Conservation (phyloP, 345 rosid genomes). For the Murraya koenigii region DNA sequence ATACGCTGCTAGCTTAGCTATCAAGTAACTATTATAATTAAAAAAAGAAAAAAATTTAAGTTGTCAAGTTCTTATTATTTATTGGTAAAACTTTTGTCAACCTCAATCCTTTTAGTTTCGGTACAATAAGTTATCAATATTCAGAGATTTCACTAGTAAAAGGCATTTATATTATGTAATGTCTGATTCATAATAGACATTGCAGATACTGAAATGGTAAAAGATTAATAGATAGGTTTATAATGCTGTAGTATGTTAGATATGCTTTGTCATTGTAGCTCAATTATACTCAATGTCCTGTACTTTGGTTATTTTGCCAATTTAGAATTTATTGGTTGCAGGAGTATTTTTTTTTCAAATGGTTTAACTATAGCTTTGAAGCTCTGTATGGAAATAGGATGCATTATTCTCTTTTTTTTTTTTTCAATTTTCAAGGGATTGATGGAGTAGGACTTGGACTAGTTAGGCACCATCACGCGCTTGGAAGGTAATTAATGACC, state of each 20-base stretch:
- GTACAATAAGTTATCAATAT: neutral
- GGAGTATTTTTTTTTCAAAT: neutral
- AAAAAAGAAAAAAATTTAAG: no score
- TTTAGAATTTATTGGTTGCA: neutral
- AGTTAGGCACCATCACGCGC: constrained; percentile 46
- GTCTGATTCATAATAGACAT: neutral
- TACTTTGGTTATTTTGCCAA: neutral
- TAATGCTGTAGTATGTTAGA: neutral
- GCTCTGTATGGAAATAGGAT: neutral
- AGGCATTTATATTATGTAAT: neutral
- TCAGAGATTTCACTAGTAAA: neutral
- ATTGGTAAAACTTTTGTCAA: no score
- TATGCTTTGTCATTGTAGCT: neutral
- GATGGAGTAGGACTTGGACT: constrained; percentile 87
- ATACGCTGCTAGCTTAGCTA: no score
- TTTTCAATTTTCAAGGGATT: constrained; percentile 42
- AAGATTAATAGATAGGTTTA: neutral
- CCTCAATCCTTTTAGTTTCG: no score
- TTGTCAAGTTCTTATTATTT: no score
- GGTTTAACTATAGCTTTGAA: neutral
- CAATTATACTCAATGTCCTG: neutral
- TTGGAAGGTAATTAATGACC: constrained; percentile 48
- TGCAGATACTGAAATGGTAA: neutral
- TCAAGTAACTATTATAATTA: no score
- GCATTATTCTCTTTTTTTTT: no score